A percentile compares a stretch with the other conserved stretches of the same genome.
These are phyloP conservation scores for Geotrichum histeridarum DNA, from an alignment of 1,139 yeast genomes.

Conservation along the genomic window DNA sequence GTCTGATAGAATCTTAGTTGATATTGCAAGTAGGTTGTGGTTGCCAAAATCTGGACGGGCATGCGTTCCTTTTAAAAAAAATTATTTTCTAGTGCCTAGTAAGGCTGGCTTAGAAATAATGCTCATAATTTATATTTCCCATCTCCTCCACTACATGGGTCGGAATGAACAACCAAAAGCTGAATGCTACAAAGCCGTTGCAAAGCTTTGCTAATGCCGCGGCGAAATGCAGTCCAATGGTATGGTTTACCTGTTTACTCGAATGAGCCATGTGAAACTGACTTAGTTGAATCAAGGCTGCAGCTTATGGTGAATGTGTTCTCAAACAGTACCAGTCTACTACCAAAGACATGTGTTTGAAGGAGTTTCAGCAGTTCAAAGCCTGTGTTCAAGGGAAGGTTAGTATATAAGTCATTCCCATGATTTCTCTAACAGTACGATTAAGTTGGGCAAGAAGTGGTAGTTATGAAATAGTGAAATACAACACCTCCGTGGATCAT, in stretches of 20 bases:
- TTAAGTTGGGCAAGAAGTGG: slow-evolving; percentile 10
- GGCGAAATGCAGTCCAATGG: slow-evolving; percentile 21
- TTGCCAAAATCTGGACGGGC: not conserved
- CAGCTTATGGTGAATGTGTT: slow-evolving; percentile 58
- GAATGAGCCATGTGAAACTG: not conserved
- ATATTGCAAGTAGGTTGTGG: not conserved
- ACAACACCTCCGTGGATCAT: no score
- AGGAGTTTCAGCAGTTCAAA: slow-evolving; percentile 54
- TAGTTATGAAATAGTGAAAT: not conserved
- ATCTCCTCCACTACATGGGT: not conserved
- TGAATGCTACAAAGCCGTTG: slow-evolving; percentile 1
- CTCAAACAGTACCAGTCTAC: slow-evolving; percentile 52
- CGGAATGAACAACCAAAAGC: slow-evolving; percentile 1
- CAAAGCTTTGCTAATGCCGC: slow-evolving; percentile 22
- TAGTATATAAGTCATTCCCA: slow-evolving; percentile 17
- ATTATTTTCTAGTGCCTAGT: not conserved
- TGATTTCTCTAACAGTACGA: not conserved
- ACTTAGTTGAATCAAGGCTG: slow-evolving; percentile 15
- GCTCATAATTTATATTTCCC: not conserved
- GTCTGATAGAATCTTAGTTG: not conserved
- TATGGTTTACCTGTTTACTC: slow-evolving; percentile 9
- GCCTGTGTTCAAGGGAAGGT: slow-evolving; percentile 49
- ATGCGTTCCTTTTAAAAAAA: no score
- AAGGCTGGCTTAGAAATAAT: not conserved
- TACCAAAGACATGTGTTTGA: slow-evolving; percentile 50